Evolutionary conservation across 371 early-diverging fungal species (phyloP), one percentile per base, ranked within the genome.

Genomic region (Zychaea mexicana): DNA sequence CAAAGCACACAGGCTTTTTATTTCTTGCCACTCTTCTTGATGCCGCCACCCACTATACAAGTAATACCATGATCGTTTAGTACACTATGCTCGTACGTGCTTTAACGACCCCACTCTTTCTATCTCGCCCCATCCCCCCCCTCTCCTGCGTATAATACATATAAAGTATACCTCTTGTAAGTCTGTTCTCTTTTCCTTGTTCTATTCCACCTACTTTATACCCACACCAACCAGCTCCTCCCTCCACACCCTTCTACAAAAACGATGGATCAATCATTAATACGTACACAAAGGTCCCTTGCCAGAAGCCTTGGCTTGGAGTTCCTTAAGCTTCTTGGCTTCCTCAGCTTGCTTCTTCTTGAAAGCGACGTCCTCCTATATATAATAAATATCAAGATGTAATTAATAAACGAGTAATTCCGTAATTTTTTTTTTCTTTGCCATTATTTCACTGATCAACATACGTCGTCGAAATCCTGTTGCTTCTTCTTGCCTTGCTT

Each of bases 281-380:
- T 26, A 82, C 88, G 77, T 84, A 89, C 89, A 67, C 60, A 94
- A 81, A 61, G 92, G 93, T 38, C 93, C 94, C 67, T 89, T 88
- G 67, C 86, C 85, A 45, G 85, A 70, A 67, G 95, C 95, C 80
- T 92, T 90, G 59, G 76, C 80, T 70, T 88, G 82, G 75, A 94
- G 65, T 70, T 84, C 91, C 87, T 94, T 92, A 61, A 95, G 71
- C 83, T 87, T 92, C 71, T 88, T 87, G 65, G 82, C 80, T 76
- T 95, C 94, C 70, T 94, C 94, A 72, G 81, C 81, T 71, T 88
- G 88, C 83, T 92, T 94, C 77, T 89, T 82, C 85, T 91, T 90
- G 60, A 70, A 70, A 24, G 70, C 70, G 59, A 70, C n/a, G 38
- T 70, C 70, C 8, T 70, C 70, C 70, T 70, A 56, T 42, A n/a